Evolutionary conservation across 106 monocot species (phyloP), one percentile per base, ranked within the genome.

Genomic region (Dendrobium huoshanense): DNA sequence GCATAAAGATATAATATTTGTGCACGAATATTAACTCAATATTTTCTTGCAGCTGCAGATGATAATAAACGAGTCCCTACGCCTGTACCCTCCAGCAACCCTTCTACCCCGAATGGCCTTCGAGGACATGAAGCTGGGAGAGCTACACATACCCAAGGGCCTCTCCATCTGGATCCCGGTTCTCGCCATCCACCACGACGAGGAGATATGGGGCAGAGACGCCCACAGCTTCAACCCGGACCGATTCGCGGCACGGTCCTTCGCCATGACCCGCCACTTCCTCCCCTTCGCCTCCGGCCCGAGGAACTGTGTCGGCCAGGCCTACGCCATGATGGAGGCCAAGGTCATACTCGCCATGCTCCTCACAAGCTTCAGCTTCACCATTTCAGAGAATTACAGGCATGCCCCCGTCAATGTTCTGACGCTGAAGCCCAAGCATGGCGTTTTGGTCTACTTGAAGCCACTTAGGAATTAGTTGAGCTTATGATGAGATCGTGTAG

Each of bases 141-240:
- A 92, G 79, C 92, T 98, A 11, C 79, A 78, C 61, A 85, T 98
- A 29, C 97, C 97, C 1, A 92, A 88, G 72, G 97, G 97, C 3
- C 82, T 94, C 7, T 98, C 97, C 0, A 72, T 98, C 13, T 98
- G 97, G 97, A 95, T 98, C 18, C 97, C 97, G 27, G 94, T 89
- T 41, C 80, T 94, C 8, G 97, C 94, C 6, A 91, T 98, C 75
- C 94, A 98, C 82, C 97, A 98, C 72, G 86, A 87, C 86, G 67
- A 85, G 84, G 72, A 83, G 19, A 77, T 98, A 11, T 98, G 97
- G 97, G 97, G 97, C 7, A 73, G 85, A 2, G 94, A 98, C 45
- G 97, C 86, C 27, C 75, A 98, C 56, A 80, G 86, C 81, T 98
- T 98, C 89, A 90, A 92, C 17, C 97, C 97, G 0, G 92, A 87